These are phyloP conservation scores for Fusarium sp. DNA, from an alignment of 2,329 filamentous ascomycete species.

Conservation along the genomic window DNA sequence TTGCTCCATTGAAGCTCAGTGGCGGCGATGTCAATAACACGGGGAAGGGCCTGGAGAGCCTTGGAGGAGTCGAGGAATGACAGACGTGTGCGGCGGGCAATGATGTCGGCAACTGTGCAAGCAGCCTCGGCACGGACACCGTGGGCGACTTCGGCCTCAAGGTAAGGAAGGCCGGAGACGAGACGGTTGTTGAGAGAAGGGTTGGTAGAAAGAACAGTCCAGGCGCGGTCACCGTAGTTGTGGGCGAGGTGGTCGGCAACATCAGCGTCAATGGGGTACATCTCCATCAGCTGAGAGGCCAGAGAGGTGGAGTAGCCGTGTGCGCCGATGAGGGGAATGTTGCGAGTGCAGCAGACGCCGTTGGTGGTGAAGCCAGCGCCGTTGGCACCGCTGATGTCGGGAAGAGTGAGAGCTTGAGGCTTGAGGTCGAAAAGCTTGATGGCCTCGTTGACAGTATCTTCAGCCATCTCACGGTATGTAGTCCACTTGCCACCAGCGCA, in stretches of 20 bases:
- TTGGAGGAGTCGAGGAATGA: constrained; percentile 82
- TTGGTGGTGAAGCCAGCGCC: constrained; percentile 63
- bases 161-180: constrained; percentile 75
- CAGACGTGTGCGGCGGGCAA: constrained; percentile 76
- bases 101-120: constrained; percentile 77
- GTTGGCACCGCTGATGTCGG: constrained; percentile 75
- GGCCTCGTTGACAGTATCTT: constrained; percentile 85
- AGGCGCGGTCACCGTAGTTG: constrained; percentile 70
- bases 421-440: constrained; percentile 73
- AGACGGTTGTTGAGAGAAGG: constrained; percentile 69
- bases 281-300: constrained; percentile 54
- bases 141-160: constrained; percentile 80
- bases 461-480: constrained; percentile 89
- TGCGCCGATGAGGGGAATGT: constrained; percentile 78
- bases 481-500: constrained; percentile 91
- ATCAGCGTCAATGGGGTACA: constrained; percentile 52
- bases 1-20: constrained; percentile 75
- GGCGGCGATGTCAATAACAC: constrained; percentile 78
- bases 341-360: constrained; percentile 80
- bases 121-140: constrained; percentile 79
- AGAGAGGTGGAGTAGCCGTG: constrained; percentile 70
- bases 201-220: constrained; percentile 73
- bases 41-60: constrained; percentile 75
- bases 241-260: constrained; percentile 58
- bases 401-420: constrained; percentile 64